phyloP scores from a whole-genome alignment of 1,139 yeast genomes.

The Debaryomyces singareniensis region DNA sequence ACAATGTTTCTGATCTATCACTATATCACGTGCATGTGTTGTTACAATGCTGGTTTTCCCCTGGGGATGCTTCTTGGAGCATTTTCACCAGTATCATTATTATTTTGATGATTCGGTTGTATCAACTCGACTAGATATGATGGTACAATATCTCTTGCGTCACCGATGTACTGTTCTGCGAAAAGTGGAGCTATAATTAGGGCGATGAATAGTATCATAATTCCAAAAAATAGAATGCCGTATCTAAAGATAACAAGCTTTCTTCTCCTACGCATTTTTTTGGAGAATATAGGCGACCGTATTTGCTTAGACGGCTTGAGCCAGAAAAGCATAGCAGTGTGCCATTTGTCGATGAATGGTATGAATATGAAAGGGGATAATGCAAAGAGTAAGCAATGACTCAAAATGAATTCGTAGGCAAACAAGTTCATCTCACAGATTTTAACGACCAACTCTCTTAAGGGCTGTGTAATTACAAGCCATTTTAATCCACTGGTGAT shows the following conservation, averaged over 20 bases:
- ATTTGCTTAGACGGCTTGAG: slow-evolving; percentile 22
- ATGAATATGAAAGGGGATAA: slow-evolving; percentile 59
- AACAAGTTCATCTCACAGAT: slow-evolving; percentile 62
- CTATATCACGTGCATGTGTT: too few relatives aligned
- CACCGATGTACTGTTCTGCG: slow-evolving; percentile 16
- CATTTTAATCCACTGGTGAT: slow-evolving; percentile 52
- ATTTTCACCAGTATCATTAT: slow-evolving; percentile 55
- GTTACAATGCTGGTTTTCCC: slow-evolving; percentile 15
- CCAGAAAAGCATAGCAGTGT: slow-evolving; percentile 34
- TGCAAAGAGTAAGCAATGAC: slow-evolving; percentile 54
- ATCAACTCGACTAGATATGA: slow-evolving; percentile 29
- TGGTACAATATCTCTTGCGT: slow-evolving; percentile 11
- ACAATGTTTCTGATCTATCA: too few relatives aligned
- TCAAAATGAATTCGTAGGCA: slow-evolving; percentile 64
- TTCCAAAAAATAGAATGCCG: slow-evolving; percentile 14
- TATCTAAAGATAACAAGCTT: slow-evolving; percentile 13
- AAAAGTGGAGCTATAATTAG: slow-evolving; percentile 24
- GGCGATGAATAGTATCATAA: slow-evolving; percentile 11
- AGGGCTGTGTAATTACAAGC: slow-evolving; percentile 55
- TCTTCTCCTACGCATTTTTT: slow-evolving; percentile 13
- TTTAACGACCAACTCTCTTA: slow-evolving; percentile 65
- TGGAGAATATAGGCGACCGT: slow-evolving; percentile 20
- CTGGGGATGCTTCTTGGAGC: slow-evolving; percentile 17
- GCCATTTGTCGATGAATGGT: slow-evolving; percentile 50
- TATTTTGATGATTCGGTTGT: slow-evolving; percentile 52